Percentiles rank a stretch among this genome's conserved stretches.
Conservation (phyloP, 176 grass and related monocot genomes). For the Triticum timopheevii region DNA sequence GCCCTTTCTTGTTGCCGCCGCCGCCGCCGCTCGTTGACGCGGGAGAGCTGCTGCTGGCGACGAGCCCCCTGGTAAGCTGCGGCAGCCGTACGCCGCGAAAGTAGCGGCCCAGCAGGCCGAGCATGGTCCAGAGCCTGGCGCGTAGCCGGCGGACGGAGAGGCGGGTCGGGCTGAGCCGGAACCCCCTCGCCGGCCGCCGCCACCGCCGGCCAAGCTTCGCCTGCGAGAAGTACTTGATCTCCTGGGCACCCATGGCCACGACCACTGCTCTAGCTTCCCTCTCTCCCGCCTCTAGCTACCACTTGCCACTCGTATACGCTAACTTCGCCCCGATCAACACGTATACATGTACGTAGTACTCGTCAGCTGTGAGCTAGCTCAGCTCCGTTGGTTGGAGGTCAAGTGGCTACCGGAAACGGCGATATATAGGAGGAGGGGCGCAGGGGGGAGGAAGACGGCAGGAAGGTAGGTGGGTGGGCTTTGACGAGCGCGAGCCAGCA, state of each 20-base stretch:
- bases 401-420: constrained; percentile 12
- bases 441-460: constrained; percentile 33
- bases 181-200: constrained; percentile 37
- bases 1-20: neutral
- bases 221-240: constrained; percentile 27
- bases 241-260: constrained; percentile 22
- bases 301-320: neutral
- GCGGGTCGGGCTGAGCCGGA: constrained; percentile 40
- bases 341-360: neutral
- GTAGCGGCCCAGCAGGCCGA: constrained; percentile 33
- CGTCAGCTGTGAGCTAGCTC: neutral
- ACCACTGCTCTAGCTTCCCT: neutral
- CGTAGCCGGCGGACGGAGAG: constrained; percentile 40
- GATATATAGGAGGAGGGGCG: constrained; percentile 29
- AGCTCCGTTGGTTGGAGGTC: constrained; percentile 11
- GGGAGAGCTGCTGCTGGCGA: neutral
- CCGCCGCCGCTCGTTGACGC: neutral
- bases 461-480: constrained; percentile 43
- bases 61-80: constrained; percentile 19
- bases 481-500: constrained; percentile 29
- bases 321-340: neutral
- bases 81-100: constrained; percentile 31
- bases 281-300: neutral
- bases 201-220: constrained; percentile 31
- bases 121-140: constrained; percentile 42